A percentile compares a stretch with the other conserved stretches of the same genome.
Conservation (phyloP, 2,329 filamentous ascomycete genomes). For the Botrytis elliptica region DNA sequence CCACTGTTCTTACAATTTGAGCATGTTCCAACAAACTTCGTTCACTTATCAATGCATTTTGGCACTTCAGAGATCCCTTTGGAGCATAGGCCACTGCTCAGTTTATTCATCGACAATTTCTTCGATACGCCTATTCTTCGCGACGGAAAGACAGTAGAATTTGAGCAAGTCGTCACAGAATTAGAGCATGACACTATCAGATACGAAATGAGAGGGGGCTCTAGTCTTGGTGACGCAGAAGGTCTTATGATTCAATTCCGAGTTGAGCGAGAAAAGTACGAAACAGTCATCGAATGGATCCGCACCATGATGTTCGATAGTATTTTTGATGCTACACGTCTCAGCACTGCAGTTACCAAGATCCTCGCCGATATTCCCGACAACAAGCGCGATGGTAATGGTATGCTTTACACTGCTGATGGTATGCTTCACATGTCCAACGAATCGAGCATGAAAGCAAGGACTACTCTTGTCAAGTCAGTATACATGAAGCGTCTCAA, state of each 20-base stretch:
- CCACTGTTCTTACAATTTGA: constrained; percentile 96
- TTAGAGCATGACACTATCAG: constrained; percentile 88
- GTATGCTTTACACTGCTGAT: constrained; percentile 64
- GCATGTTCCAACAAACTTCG: constrained; percentile 89
- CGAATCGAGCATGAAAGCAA: constrained; percentile 73
- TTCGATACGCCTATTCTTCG: constrained; percentile 86
- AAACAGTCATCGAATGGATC: constrained; percentile 78
- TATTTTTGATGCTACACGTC: constrained; percentile 72
- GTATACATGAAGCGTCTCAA: constrained; percentile 84
- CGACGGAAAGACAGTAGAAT: constrained; percentile 74
- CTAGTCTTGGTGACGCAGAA: constrained; percentile 73
- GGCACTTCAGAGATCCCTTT: constrained; percentile 75
- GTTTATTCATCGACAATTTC: constrained; percentile 86
- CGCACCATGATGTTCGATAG: constrained; percentile 84
- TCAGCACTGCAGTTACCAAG: constrained; percentile 69
- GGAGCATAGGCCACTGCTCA: constrained; percentile 79
- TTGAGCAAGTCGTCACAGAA: constrained; percentile 88
- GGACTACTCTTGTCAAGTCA: constrained; percentile 79
- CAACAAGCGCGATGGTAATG: constrained; percentile 79
- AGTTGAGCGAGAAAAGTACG: constrained; percentile 85
- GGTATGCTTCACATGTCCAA: constrained; percentile 78
- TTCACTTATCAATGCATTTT: constrained; percentile 77
- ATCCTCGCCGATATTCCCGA: constrained; percentile 90
- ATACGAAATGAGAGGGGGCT: constrained; percentile 70
- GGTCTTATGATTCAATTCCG: constrained; percentile 80